These are phyloP conservation scores for Elsinoe perseae DNA, from an alignment of 2,329 filamentous ascomycete genomes.

Conservation along the genomic window DNA sequence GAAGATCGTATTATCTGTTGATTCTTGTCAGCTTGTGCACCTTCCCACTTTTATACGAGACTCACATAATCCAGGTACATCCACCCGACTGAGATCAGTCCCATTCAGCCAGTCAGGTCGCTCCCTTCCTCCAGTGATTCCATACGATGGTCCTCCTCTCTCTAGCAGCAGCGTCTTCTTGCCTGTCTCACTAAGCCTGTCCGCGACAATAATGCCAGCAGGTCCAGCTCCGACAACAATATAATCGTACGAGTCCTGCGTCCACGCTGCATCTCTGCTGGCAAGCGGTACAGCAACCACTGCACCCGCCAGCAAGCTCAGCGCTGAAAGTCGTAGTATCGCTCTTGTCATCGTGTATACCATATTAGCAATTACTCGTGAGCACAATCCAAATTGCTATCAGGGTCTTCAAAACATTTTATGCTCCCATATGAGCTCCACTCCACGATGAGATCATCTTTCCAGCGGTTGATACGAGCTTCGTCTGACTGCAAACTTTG, in stretches of 20 bases:
- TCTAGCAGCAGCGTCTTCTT: slow-evolving; percentile 47
- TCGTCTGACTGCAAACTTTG: background rate
- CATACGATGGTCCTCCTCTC: slow-evolving; percentile 40
- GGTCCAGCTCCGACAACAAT: slow-evolving; percentile 47
- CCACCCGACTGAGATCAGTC: slow-evolving; percentile 44
- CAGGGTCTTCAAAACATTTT: background rate
- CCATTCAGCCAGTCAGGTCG: slow-evolving; percentile 43
- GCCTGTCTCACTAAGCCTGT: slow-evolving; percentile 45
- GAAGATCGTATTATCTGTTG: slow-evolving; percentile 29
- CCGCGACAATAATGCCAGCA: slow-evolving; percentile 47
- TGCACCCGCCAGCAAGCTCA: background rate
- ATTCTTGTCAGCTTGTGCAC: background rate
- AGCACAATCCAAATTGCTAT: background rate
- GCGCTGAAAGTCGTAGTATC: background rate
- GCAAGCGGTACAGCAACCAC: background rate
- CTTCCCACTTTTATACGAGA: slow-evolving; percentile 21
- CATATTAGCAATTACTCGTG: background rate
- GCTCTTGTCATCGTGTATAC: background rate
- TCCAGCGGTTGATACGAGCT: background rate
- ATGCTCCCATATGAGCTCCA: background rate
- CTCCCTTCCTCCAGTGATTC: slow-evolving; percentile 33
- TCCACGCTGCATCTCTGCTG: background rate
- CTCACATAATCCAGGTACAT: slow-evolving; percentile 47
- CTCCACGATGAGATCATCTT: background rate
- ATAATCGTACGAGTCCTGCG: slow-evolving; percentile 15